Percentiles rank a stretch among this genome's conserved stretches.
Conservation (phyloP, 495 filamentous ascomycete genomes). For the Hypoxylon subgilvum region DNA sequence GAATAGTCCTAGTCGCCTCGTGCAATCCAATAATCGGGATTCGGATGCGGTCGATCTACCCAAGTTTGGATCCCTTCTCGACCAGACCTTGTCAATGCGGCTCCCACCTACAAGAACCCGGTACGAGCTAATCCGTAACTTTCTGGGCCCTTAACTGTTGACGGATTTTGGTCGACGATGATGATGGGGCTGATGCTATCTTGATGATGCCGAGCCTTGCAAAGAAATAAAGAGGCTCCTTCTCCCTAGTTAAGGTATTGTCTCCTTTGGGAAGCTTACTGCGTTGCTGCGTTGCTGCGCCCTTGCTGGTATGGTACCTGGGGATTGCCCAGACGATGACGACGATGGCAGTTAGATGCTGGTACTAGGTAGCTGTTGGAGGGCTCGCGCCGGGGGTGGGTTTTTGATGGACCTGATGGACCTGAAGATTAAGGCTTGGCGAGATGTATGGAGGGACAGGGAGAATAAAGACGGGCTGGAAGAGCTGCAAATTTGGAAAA, state of each 20-base stretch:
- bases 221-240: constrained; percentile 1
- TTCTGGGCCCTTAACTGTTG: too few relatives aligned
- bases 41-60: constrained; percentile 34
- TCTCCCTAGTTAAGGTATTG: background rate
- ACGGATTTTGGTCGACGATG: constrained; percentile 3
- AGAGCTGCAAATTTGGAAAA: too few relatives aligned
- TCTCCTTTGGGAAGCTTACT: constrained; percentile 10
- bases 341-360: constrained; percentile 14
- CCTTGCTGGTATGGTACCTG: too few relatives aligned
- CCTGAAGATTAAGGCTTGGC: constrained; percentile 5
- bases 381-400: constrained; percentile 24
- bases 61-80: constrained; percentile 34
- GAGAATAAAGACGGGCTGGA: background rate
- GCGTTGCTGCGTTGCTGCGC: background rate
- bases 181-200: constrained; percentile 4
- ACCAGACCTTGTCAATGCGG: constrained; percentile 37
- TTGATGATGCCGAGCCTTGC: constrained; percentile 16
- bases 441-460: constrained; percentile 6
- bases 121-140: constrained; percentile 10
- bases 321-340: constrained; percentile 18
- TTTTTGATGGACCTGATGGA: constrained; percentile 13
- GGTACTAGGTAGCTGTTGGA: too few relatives aligned
- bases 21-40: constrained; percentile 35
- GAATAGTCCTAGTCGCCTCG: constrained; percentile 35
- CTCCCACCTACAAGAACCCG: constrained; percentile 33